Conservation (phyloP, 1,284 basidiomycete species). For the Sutorius eximius region DNA sequence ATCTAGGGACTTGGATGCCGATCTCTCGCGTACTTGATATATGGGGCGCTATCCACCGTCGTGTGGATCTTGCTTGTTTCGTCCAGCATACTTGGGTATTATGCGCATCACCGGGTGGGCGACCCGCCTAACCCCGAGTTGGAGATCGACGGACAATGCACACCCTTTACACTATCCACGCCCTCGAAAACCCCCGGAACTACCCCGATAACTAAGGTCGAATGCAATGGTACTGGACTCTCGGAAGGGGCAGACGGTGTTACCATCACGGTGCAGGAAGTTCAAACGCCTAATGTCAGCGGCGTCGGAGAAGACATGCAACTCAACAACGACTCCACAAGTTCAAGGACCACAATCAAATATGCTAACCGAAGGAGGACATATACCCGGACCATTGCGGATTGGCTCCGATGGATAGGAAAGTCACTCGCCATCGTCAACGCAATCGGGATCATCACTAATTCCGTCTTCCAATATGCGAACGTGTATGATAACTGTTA, state of each 20-base stretch:
- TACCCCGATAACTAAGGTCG: no score
- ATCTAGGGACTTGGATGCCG: slow-evolving; percentile 40
- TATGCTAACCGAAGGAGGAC: neutral
- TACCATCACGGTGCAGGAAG: neutral
- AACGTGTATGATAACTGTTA: slow-evolving; percentile 25
- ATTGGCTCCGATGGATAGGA: slow-evolving; percentile 24
- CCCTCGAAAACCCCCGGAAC: neutral
- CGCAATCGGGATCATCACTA: slow-evolving; percentile 19
- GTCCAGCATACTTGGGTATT: slow-evolving; percentile 40
- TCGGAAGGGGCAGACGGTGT: neutral
- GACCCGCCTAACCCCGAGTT: neutral
- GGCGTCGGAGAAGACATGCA: neutral
- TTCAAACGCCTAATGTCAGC: neutral
- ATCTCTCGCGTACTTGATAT: slow-evolving; percentile 39
- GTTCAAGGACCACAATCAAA: neutral
- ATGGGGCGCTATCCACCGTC: slow-evolving; percentile 37
- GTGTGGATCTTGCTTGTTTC: slow-evolving; percentile 41
- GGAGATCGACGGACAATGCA: neutral
- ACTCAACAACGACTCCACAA: neutral
- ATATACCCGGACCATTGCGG: slow-evolving; percentile 1
- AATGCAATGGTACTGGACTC: no score
- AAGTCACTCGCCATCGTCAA: slow-evolving; percentile 29
- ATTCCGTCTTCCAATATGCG: slow-evolving; percentile 24
- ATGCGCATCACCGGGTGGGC: slow-evolving; percentile 14
- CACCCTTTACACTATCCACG: neutral